Percentiles rank a stretch among this genome's conserved stretches.
Evolutionary conservation across 495 filamentous ascomycete genomes (phyloP).

Genomic region (Penicillium ochrochloron): DNA sequence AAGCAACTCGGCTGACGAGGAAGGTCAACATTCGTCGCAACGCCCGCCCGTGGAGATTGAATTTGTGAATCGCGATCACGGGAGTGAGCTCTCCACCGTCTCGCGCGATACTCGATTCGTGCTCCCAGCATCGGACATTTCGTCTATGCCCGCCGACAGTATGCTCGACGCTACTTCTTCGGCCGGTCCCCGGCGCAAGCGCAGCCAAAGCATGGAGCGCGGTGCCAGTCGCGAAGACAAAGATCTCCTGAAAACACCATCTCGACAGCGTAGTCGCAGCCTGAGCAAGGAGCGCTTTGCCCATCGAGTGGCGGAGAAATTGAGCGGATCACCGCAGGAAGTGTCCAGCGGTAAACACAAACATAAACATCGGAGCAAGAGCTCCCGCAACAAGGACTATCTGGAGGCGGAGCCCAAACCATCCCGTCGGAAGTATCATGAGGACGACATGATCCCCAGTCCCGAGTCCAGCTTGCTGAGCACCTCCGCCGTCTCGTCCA

Average conservation of each 20-base stretch:
- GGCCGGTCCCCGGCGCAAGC: constrained; percentile 53
- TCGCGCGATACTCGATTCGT: constrained; percentile 65
- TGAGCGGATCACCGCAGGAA: constrained; percentile 55
- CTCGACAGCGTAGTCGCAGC: constrained; percentile 69
- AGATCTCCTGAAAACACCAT: constrained; percentile 67
- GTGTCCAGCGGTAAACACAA: constrained; percentile 53
- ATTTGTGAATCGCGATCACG: constrained; percentile 63
- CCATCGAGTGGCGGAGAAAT: constrained; percentile 72
- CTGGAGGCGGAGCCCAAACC: constrained; percentile 59
- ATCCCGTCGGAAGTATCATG: constrained; percentile 64
- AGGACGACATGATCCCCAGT: constrained; percentile 65
- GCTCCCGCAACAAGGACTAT: constrained; percentile 63
- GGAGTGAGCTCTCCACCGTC: constrained; percentile 62
- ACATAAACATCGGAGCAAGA: constrained; percentile 58
- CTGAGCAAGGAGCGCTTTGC: constrained; percentile 74
- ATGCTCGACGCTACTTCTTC: constrained; percentile 73
- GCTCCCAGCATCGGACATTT: constrained; percentile 76
- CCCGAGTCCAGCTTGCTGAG: constrained; percentile 77
- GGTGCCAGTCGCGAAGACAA: constrained; percentile 49
- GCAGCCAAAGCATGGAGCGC: constrained; percentile 62
- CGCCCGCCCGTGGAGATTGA: constrained; percentile 83
- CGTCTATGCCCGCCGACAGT: constrained; percentile 86
- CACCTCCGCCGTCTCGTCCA: constrained; percentile 69
- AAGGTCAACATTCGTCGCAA: constrained; percentile 69
- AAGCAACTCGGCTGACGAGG: constrained; percentile 75